Base-by-base conservation (phyloP, 1,284 basidiomycete species). In the Ceratobasidium sp. region DNA sequence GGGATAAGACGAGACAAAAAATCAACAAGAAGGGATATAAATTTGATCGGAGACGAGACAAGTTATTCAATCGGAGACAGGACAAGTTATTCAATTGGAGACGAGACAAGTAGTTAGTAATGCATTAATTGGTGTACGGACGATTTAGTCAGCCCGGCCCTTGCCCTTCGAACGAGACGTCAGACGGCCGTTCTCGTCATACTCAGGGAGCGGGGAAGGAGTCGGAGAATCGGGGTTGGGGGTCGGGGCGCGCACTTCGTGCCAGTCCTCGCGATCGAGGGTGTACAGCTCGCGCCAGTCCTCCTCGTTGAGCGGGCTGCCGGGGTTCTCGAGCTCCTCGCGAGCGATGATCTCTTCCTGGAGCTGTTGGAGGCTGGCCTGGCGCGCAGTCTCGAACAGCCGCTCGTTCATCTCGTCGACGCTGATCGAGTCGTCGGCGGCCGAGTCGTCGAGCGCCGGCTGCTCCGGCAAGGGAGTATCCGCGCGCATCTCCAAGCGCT, bases 331-430 rank as follows among this genome's bases (percentile, higher is more conserved):
- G 54, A 15, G n/a, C n/a, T 28, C 54, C n/a, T 57, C n/a, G 54
- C 12, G 54, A n/a, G 9, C 54, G 13, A 57, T n/a, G n/a, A 57
- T n/a, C 13, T 28, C n/a, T 12, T 23, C n/a, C n/a, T n/a, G n/a
- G 54, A 10, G 12, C n/a, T 4, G 2, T 3, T n/a, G 4, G 1
- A 57, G 26, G 54, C 54, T 57, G 2, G 12, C 57, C 20, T 61
- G 57, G 38, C 57, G 57, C 26, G 57, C 57, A 33, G 57, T 61
- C 57, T 61, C 57, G 57, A 61, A 33, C 9, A 61, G 17, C 20
- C 33, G 57, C 28, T 28, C 57, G 26, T 61, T 20, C 10, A 61
- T 9, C 57, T 61, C 57, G 5, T 61, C 57, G 3, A 61, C 57
- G 57, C 57, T 61, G 3, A 61, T 61, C 20, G 57, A 13, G 26